phyloP scores from a whole-genome alignment of 306 rosid species.

The Erythrophleum fordii region DNA sequence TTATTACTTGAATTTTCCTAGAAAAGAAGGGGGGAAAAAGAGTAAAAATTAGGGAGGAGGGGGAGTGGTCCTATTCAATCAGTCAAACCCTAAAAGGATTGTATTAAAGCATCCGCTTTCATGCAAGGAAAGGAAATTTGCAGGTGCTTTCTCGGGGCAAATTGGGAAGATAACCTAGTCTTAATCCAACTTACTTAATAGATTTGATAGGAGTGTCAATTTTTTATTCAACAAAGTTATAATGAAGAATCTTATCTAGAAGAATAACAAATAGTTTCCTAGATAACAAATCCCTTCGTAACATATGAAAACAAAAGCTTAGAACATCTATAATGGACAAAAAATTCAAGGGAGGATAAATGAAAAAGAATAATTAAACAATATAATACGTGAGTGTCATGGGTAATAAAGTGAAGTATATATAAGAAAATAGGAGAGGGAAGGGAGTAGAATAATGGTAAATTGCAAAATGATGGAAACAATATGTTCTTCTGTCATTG shows the following conservation, averaged over 20 bases:
- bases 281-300: constrained; percentile 12
- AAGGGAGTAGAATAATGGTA: constrained; percentile 13
- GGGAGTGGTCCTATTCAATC: constrained; percentile 26
- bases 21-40: neutral
- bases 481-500: constrained; percentile 54
- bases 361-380: constrained; percentile 16
- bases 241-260: constrained; percentile 36
- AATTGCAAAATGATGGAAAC: constrained; percentile 34
- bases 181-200: neutral
- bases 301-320: constrained; percentile 42
- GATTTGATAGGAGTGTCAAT: neutral
- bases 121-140: constrained; percentile 26
- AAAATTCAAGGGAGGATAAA: neutral
- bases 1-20: neutral
- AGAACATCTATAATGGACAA: constrained; percentile 47
- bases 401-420: constrained; percentile 4
- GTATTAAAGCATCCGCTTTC: constrained; percentile 20
- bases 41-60: neutral
- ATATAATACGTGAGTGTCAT: neutral
- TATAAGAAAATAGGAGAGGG: constrained; percentile 26
- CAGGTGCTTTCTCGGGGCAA: constrained; percentile 7
- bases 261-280: constrained; percentile 32
- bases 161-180: neutral
- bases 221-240: neutral
- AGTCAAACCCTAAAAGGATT: constrained; percentile 32